Evolutionary conservation across 352 stramenopile species (phyloP).

Genomic region (Elongisporangium undulatum): DNA sequence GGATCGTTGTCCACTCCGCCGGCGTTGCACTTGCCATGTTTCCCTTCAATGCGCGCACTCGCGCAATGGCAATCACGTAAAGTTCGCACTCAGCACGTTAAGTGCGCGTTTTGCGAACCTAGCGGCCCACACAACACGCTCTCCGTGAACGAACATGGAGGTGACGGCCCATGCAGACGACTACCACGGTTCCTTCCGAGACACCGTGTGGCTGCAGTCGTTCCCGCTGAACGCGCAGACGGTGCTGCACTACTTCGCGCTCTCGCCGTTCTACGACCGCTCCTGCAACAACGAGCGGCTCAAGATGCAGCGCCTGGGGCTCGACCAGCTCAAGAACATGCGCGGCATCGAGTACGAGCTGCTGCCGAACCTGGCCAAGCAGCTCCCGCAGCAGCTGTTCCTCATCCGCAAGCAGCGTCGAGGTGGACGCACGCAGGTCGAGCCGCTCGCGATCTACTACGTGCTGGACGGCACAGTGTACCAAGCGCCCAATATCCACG

Average conservation of each 20-base stretch:
- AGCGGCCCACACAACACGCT: neutral
- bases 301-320: conserved; percentile 85
- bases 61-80: neutral
- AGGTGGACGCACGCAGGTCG: conserved; percentile 66
- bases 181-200: conserved; percentile 85
- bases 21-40: conserved; percentile 2
- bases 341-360: conserved; percentile 87
- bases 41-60: conserved; percentile 1
- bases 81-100: neutral
- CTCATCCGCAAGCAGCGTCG: conserved; percentile 86
- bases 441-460: conserved; percentile 85
- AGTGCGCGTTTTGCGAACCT: neutral
- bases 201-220: conserved; percentile 86
- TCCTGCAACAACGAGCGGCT: conserved; percentile 89
- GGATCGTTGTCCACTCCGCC: conserved; percentile 12
- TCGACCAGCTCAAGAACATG: conserved; percentile 87
- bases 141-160: conserved; percentile 44
- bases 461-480: conserved; percentile 86
- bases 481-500: conserved; percentile 85
- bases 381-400: conserved; percentile 83
- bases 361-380: conserved; percentile 76
- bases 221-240: conserved; percentile 83
- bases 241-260: conserved; percentile 86
- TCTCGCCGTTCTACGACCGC: conserved; percentile 87
- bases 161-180: conserved; percentile 69